phyloP scores from a whole-genome alignment of 2,329 filamentous ascomycete genomes.

The Neofusicoccum cordaticola region DNA sequence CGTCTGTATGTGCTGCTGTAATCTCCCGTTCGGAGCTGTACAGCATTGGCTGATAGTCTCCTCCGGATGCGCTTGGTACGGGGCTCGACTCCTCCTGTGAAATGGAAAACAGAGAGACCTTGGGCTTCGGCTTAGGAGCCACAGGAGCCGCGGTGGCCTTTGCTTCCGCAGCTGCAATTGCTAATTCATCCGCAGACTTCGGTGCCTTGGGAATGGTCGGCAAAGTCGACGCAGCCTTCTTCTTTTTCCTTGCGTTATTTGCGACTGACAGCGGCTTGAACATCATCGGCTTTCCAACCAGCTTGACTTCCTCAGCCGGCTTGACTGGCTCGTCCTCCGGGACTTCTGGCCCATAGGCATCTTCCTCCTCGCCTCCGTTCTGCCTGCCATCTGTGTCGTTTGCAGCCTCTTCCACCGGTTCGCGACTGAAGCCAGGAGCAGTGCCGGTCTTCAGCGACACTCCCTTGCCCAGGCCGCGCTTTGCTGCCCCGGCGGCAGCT shows the following conservation, averaged over 20 bases:
- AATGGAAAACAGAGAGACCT: slow-evolving; percentile 69
- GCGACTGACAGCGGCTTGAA: slow-evolving; percentile 87
- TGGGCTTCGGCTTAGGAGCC: slow-evolving; percentile 44
- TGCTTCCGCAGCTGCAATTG: not conserved
- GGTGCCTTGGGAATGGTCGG: not conserved
- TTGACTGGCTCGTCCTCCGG: slow-evolving; percentile 49
- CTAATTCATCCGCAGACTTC: not conserved
- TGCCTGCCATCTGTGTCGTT: slow-evolving; percentile 34
- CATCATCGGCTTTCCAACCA: slow-evolving; percentile 76
- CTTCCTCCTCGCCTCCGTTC: not conserved
- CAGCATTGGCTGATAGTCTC: slow-evolving; percentile 39
- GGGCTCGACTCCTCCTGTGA: slow-evolving; percentile 39
- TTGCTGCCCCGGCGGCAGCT: slow-evolving; percentile 26
- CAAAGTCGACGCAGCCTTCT: slow-evolving; percentile 27
- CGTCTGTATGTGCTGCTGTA: not conserved
- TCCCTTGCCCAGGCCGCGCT: slow-evolving; percentile 48
- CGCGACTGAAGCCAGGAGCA: slow-evolving; percentile 75
- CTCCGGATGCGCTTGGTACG: slow-evolving; percentile 21
- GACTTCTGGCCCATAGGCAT: not conserved
- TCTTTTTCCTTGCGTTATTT: slow-evolving; percentile 70
- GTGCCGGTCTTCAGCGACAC: slow-evolving; percentile 80
- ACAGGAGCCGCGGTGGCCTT: not conserved
- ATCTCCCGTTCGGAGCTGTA: slow-evolving; percentile 20
- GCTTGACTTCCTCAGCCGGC: slow-evolving; percentile 58
- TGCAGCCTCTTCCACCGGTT: slow-evolving; percentile 40